Base-by-base conservation (phyloP, 2,329 filamentous ascomycete genomes). In the Pezicula carpinea region DNA sequence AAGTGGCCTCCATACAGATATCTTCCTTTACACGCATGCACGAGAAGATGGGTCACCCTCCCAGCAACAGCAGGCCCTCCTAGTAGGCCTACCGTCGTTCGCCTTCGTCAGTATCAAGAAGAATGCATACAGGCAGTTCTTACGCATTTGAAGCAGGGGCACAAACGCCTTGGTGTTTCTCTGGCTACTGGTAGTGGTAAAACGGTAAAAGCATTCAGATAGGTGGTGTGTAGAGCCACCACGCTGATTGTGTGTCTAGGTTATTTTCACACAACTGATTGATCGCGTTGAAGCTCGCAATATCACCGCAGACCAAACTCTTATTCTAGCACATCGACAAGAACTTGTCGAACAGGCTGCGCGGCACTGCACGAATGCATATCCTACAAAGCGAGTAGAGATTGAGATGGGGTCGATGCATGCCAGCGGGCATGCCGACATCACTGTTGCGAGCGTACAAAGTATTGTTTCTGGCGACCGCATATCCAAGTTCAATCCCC, bases 221-320 rank as follows among this genome's bases (percentile, higher is more conserved):
- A 5, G n/a, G 17, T 22, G 36, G 7, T 21, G 5, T 7, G 38
- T 8, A 10, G 15, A 8, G 10, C 47, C 53, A 51, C 61, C 18
- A 50, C 11, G 19, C 15, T 38, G 31, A 38, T 21, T 39, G 15
- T 26, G 2, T 21, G 29, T 18, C 14, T 55, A 89, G 86, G 84
- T 99, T 62, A 91, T 99, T 58, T 99, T 99, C 70, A 97, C 92
- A 11, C 90, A 96, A 64, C 77, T 99, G 39, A 95, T 99, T 52
- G 82, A 88, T 59, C 85, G 87, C 48, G 74, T 97, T 43, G 66
- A 72, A 44, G 68, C 83, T 5, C 73, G 71, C 10, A 70, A 73
- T 43, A 64, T 75, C 23, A 63, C 69, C 50, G 85, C 84, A 18
- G 80, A 80, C 1, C 89, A 89, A 63, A 95, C 92, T 0, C 76